Conservation (phyloP, 2,329 filamentous ascomycete genomes). For the Fusarium avenaceum region DNA sequence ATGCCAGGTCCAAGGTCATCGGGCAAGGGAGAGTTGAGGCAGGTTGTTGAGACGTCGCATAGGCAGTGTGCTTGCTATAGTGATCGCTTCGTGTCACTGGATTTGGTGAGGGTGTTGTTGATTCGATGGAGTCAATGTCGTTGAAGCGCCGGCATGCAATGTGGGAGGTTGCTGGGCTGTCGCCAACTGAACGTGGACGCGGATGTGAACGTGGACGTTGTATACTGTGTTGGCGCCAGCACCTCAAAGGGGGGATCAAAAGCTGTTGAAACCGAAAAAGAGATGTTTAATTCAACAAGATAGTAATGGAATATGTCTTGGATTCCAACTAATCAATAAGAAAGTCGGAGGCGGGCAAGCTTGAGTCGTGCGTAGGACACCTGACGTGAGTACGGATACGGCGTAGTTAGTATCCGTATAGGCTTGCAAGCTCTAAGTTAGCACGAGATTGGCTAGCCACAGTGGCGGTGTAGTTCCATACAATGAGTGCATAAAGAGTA, state of each 20-base stretch:
- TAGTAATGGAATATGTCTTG: constrained; percentile 19
- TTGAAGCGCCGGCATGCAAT: constrained; percentile 21
- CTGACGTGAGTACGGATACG: constrained; percentile 42
- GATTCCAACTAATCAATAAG: constrained; percentile 39
- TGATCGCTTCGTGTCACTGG: constrained; percentile 17
- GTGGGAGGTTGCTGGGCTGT: constrained; percentile 26
- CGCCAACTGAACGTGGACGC: constrained; percentile 4
- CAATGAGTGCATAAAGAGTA: constrained; percentile 40
- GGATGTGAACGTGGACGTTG: not conserved
- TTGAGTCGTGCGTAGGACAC: constrained; percentile 41
- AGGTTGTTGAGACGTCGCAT: constrained; percentile 46
- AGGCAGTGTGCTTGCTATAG: constrained; percentile 26
- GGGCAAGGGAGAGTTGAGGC: constrained; percentile 53
- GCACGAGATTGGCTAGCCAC: constrained; percentile 46
- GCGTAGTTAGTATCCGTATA: not conserved
- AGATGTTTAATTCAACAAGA: constrained; percentile 25
- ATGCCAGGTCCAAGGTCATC: constrained; percentile 61
- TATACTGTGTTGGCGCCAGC: constrained; percentile 39
- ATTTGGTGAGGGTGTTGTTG: constrained; percentile 10
- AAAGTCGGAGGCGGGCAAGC: constrained; percentile 38
- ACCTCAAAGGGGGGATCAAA: constrained; percentile 15
- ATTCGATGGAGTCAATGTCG: constrained; percentile 32
- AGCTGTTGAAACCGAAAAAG: constrained; percentile 2
- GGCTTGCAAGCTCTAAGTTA: constrained; percentile 33
- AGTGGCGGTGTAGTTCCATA: constrained; percentile 53